These are phyloP conservation scores for Saksenaea oblongispora DNA, from an alignment of 371 early-diverging fungal species.

Conservation along the genomic window DNA sequence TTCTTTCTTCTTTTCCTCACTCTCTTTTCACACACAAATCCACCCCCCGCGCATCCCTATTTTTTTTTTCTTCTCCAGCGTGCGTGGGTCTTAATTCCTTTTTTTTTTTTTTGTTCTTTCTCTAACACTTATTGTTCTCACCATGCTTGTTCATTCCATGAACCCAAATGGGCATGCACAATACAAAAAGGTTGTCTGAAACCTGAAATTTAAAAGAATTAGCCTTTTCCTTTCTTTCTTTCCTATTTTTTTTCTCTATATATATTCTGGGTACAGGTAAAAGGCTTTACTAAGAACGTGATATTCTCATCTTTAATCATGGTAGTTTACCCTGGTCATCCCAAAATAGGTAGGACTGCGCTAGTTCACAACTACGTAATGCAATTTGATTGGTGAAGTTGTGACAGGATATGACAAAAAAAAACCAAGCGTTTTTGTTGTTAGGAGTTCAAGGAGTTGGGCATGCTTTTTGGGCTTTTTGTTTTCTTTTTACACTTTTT, in stretches of 20 bases:
- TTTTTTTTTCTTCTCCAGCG: too few species aligned
- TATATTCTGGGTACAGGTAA: neutral
- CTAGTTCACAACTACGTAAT: neutral
- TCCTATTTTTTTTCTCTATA: neutral
- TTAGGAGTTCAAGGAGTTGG: slow-evolving; percentile 2
- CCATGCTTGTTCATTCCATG: too few species aligned
- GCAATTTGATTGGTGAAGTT: neutral
- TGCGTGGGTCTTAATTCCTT: too few species aligned
- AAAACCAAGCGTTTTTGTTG: neutral
- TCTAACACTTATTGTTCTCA: too few species aligned
- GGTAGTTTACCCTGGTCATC: neutral
- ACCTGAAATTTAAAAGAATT: too few species aligned
- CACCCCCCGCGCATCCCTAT: neutral
- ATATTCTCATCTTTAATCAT: slow-evolving; percentile 5
- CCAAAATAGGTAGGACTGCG: slow-evolving; percentile 1
- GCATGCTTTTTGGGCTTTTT: slow-evolving; percentile 1
- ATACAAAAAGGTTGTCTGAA: too few species aligned
- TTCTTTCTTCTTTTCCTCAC: neutral
- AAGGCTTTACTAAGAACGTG: neutral
- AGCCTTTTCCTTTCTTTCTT: neutral
- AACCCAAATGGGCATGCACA: too few species aligned
- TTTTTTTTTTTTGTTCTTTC: too few species aligned
- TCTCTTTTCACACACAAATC: neutral
- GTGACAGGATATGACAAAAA: slow-evolving; percentile 5
- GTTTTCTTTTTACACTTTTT: neutral